Evolutionary conservation across 805 yeast species (phyloP), one percentile per base, ranked within the genome.

Genomic region (Metschnikowia anglica): DNA sequence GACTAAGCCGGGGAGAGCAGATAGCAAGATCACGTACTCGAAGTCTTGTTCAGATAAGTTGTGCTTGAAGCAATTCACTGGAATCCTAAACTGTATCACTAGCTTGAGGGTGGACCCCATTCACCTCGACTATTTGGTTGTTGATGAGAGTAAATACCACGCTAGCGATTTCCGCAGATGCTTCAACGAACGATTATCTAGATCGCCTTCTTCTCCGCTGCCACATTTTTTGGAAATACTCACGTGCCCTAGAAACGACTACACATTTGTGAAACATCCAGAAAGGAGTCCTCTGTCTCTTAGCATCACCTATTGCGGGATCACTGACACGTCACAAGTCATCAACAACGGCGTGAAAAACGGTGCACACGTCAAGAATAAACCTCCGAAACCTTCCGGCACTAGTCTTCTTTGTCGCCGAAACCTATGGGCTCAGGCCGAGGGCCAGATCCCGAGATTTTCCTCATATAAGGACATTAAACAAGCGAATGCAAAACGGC

Each of bases 1-100:
- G 48, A 90, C 98, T 0, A 91, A 93, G 57, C 99, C 98, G 0
- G 99, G 99, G 1, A 62, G 98, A 38, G 60, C 71, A 21, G 98
- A 93, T 58, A 84, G 97, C 2, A 74, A 76, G 2, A 49, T 80
- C 3, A 77, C 95, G 0, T 61, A 76, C 37, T 85, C 95, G 23
- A 91, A 89, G 60, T 87, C 96, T 1, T 91, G 98, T 59, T 80
- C 95, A 1, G 98, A 91, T 60, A 91, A 91, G 55, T 60, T 91
- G 19, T 73, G 86, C 32, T 39, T 83, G 37, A 73, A 74, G 45
- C 97, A 88, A 58, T 62, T 66, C 26, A 66, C 70, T 0, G 84
- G 88, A 0, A 37, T 83, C 2, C 58, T 77, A 31, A 82, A 75
- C 51, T 56, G 77, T 3, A 37, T 75, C 6, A 73, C 76, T 2